phyloP scores from a whole-genome alignment of 495 filamentous ascomycete species.

The Neurospora terricola region DNA sequence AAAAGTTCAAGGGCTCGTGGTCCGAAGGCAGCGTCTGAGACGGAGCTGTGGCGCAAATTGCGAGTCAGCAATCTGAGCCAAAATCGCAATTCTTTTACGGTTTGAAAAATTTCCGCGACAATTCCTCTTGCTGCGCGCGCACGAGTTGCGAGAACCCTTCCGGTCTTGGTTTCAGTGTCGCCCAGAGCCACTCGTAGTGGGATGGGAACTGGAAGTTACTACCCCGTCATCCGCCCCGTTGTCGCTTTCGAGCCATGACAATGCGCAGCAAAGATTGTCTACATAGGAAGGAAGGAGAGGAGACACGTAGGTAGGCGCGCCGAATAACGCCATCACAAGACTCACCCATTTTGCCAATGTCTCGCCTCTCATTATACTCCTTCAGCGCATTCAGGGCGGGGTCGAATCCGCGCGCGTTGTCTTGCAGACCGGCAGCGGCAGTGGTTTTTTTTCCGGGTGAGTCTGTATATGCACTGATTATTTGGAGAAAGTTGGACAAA shows the following conservation, averaged over 20 bases:
- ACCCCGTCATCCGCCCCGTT: background rate
- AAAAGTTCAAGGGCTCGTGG: constrained; percentile 36
- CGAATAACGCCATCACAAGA: background rate
- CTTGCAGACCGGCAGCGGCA: background rate
- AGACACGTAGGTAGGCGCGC: background rate
- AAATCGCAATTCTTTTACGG: background rate
- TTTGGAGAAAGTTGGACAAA: background rate
- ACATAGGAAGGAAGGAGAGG: background rate
- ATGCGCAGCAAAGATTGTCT: background rate
- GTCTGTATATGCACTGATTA: background rate
- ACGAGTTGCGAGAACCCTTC: background rate
- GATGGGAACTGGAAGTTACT: background rate
- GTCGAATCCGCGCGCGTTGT: background rate
- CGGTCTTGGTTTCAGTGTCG: background rate
- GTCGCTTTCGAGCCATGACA: background rate
- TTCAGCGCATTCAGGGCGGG: background rate
- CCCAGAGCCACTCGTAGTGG: background rate
- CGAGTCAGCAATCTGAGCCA: constrained; percentile 11
- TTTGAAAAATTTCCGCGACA: background rate
- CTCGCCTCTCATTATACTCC: constrained; percentile 21
- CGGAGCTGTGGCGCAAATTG: constrained; percentile 30
- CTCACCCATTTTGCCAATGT: constrained; percentile 27
- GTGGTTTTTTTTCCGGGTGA: background rate
- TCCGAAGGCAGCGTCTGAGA: constrained; percentile 44
- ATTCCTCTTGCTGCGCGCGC: background rate